Percentiles rank a stretch among this genome's conserved stretches.
These are phyloP conservation scores for Russula dissimulans DNA, from an alignment of 768 basidiomycete species.

Conservation along the genomic window DNA sequence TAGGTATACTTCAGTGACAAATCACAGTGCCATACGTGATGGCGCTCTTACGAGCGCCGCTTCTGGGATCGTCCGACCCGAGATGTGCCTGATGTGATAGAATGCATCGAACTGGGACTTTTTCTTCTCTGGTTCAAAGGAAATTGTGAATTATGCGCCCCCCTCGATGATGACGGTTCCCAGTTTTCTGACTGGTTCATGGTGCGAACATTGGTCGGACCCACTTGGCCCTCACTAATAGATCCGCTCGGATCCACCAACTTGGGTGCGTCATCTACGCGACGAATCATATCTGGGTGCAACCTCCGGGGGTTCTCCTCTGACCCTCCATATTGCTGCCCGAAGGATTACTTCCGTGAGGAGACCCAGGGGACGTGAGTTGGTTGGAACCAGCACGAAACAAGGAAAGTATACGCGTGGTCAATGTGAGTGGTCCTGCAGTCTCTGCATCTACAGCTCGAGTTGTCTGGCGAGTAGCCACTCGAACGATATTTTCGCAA, in stretches of 20 bases:
- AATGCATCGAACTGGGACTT: background rate
- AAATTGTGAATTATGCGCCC: background rate
- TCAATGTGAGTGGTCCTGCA: constrained; percentile 22
- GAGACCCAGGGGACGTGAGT: background rate
- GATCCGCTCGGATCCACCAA: constrained; percentile 67
- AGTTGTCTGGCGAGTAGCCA: constrained; percentile 9
- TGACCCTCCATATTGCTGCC: background rate
- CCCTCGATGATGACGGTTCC: background rate
- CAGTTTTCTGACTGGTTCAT: background rate
- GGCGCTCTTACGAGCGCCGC: background rate
- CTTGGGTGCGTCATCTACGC: constrained; percentile 59
- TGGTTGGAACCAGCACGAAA: background rate
- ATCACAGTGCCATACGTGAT: background rate
- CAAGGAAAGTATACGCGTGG: constrained; percentile 3
- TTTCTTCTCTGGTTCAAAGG: background rate
- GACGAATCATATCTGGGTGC: constrained; percentile 66
- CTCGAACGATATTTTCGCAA: constrained; percentile 16
- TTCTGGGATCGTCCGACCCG: background rate
- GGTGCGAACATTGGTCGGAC: background rate
- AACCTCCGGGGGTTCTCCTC: constrained; percentile 24
- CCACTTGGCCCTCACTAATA: constrained; percentile 41
- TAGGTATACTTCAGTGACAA: background rate
- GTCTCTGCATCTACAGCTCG: constrained; percentile 21
- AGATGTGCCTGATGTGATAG: background rate
- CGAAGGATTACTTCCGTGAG: background rate